These are phyloP conservation scores for Leccinum pellstonianum DNA, from an alignment of 768 basidiomycete species.

Conservation along the genomic window DNA sequence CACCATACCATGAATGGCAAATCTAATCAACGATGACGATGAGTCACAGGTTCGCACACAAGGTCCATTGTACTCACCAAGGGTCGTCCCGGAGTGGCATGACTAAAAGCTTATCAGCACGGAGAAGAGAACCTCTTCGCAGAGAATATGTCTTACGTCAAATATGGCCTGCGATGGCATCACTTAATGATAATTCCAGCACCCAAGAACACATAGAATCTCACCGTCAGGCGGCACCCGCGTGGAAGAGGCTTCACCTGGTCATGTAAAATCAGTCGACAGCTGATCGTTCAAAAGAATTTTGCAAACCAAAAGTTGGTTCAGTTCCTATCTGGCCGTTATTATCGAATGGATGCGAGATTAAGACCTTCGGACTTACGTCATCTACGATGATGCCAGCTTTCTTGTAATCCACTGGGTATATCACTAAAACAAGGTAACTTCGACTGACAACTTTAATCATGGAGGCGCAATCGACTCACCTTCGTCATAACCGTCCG, in stretches of 20 bases:
- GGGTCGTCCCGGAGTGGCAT: conserved; percentile 50
- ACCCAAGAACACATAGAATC: conserved; percentile 1
- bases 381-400: conserved; percentile 80
- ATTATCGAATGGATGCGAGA: not conserved
- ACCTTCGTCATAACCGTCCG: too few species aligned
- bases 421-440: conserved; percentile 59
- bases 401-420: conserved; percentile 80
- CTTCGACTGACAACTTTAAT: not conserved
- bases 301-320: conserved; percentile 39
- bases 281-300: not conserved
- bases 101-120: conserved; percentile 28
- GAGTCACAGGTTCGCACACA: not conserved
- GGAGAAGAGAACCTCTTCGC: not conserved
- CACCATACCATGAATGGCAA: conserved; percentile 30
- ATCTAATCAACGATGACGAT: conserved; percentile 13
- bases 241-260: conserved; percentile 54
- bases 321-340: conserved; percentile 34
- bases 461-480: too few species aligned
- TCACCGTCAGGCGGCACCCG: conserved; percentile 64
- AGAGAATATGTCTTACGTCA: conserved; percentile 39
- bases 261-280: conserved; percentile 2
- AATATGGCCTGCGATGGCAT: conserved; percentile 38
- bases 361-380: conserved; percentile 37
- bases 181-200: not conserved
- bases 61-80: conserved; percentile 31